phyloP scores from a whole-genome alignment of 106 monocot genomes.

The Gastrodia elata region DNA sequence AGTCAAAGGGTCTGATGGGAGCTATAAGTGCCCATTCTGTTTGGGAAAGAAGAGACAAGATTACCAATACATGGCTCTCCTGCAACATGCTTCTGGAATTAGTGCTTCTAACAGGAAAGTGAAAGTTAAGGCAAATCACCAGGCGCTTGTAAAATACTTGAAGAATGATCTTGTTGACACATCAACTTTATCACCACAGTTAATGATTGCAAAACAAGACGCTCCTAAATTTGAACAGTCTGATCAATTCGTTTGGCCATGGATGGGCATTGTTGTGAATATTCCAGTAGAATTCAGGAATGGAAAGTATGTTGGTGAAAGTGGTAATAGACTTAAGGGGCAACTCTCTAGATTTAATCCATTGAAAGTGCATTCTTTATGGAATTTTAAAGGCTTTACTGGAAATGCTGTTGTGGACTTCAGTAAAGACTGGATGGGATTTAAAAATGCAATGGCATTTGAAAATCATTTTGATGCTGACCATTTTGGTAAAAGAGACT shows the following conservation, averaged over 20 bases:
- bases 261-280: constrained; percentile 45
- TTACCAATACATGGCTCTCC: constrained; percentile 43
- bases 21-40: constrained; percentile 45
- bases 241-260: constrained; percentile 55
- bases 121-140: constrained; percentile 29
- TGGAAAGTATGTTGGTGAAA: constrained; percentile 29
- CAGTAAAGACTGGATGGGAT: constrained; percentile 44
- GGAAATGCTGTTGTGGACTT: constrained; percentile 32
- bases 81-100: constrained; percentile 45
- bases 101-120: constrained; percentile 29
- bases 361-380: constrained; percentile 12
- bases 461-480: constrained; percentile 38
- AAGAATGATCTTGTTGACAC: constrained; percentile 11
- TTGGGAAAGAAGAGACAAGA: constrained; percentile 61
- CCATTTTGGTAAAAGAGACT: constrained; percentile 28
- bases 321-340: constrained; percentile 8
- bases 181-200: neutral
- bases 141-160: constrained; percentile 43
- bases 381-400: neutral
- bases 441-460: constrained; percentile 53
- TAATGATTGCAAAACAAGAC: neutral
- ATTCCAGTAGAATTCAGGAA: constrained; percentile 19
- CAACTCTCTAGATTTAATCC: constrained; percentile 30
- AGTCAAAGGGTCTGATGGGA: constrained; percentile 23
- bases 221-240: constrained; percentile 9